These are phyloP conservation scores for Backusella tuberculispora DNA, from an alignment of 192 early-diverging fungal genomes.

Conservation along the genomic window DNA sequence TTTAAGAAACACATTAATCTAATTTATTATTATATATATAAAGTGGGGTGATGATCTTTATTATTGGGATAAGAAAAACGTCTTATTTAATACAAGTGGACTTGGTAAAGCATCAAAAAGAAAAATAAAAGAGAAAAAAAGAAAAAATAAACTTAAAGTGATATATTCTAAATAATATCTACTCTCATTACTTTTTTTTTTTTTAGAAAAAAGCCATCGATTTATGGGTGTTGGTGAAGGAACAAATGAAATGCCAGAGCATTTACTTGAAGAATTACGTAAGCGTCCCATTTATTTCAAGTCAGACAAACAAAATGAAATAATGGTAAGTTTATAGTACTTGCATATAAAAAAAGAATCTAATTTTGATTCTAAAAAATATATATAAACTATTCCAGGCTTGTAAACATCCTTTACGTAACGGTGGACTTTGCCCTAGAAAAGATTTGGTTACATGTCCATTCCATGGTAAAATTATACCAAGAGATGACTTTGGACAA, in stretches of 20 bases:
- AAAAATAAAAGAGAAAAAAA: background rate
- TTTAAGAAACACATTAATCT: background rate
- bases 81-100: slow-evolving; percentile 63
- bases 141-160: background rate
- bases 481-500: slow-evolving; percentile 60
- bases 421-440: slow-evolving; percentile 64
- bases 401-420: slow-evolving; percentile 64
- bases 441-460: slow-evolving; percentile 70
- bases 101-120: slow-evolving; percentile 35
- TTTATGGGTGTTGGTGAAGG: slow-evolving; percentile 70
- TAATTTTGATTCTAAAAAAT: background rate
- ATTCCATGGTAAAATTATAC: slow-evolving; percentile 63
- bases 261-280: slow-evolving; percentile 52
- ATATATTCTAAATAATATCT: background rate
- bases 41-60: slow-evolving; percentile 68
- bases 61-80: slow-evolving; percentile 64
- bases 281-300: slow-evolving; percentile 61
- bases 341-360: too few species aligned
- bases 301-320: slow-evolving; percentile 40
- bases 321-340: slow-evolving; percentile 45
- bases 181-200: background rate
- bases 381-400: slow-evolving; percentile 36
- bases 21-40: slow-evolving; percentile 6
- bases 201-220: slow-evolving; percentile 58
- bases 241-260: slow-evolving; percentile 55